Evolutionary conservation across 805 yeast species (phyloP), one percentile per base, ranked within the genome.

Genomic region (Ogataea polymorpha): DNA sequence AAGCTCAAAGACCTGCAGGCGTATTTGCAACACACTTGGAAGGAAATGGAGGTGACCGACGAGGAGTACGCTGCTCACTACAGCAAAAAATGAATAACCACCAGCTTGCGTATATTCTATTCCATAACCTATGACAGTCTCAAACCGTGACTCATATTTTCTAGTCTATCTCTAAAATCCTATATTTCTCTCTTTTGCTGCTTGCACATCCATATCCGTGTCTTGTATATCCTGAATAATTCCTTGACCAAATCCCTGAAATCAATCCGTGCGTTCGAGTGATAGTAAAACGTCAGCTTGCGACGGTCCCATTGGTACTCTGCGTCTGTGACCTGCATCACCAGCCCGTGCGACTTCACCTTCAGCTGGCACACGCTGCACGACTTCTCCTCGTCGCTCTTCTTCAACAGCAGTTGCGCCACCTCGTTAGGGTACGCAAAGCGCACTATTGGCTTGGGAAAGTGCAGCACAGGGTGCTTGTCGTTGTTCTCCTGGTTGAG

Each of bases 231-330:
- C 45, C 86, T 68, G 65, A 84, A 84, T 42, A 84, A 67, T 49
- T 85, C 93, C 33, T 85, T 72, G 7, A 84, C 89, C 58, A 85
- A 71, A 49, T 82, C 89, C 46, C 93, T 68, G 59, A 84, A 84
- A 60, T 86, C 95, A 41, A 86, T 82, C 48, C 95, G 69, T 49
- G 77, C 75, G 37, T 69, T 68, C 39, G 82, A 77, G 23, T 57
- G 65, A 60, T 82, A 82, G 64, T 84, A 86, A 58, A 86, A 84
- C 11, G 88, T 86, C 55, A 86, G 74, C 65, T 86, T 86, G 44
- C 86, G 74, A 41, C 90, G 72, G 59, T 86, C 95, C 80, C 86
- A 86, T 63, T 86, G 95, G 63, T 84, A 86, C 63, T 86, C 95
- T 2, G 89, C 85, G 54, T 85, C 93, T 29, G 81, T 71, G 38